Conservation (phyloP, 495 filamentous ascomycete species). For the Talaromyces trachyspermus region DNA sequence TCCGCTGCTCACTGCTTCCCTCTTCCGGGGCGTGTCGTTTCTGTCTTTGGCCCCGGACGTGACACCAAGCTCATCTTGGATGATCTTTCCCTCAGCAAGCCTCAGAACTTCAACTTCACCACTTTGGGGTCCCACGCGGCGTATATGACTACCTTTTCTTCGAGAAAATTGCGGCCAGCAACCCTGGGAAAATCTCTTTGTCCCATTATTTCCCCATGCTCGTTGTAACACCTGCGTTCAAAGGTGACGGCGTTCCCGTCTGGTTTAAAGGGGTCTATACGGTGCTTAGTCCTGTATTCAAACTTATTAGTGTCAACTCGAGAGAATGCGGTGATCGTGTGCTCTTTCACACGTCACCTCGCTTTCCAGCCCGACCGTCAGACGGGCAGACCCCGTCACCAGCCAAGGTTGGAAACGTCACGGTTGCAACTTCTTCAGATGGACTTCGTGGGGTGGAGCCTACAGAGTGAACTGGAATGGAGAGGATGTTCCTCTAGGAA, state of each 20-base stretch:
- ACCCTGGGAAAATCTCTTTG: conserved; percentile 10
- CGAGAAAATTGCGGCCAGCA: conserved; percentile 10
- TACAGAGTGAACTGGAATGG: conserved; percentile 32
- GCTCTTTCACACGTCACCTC: conserved; percentile 2
- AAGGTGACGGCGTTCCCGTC: not conserved
- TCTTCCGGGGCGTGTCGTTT: conserved; percentile 12
- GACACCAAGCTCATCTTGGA: conserved; percentile 6
- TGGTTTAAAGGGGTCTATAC: conserved; percentile 4
- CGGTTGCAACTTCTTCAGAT: conserved; percentile 13
- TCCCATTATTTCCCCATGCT: conserved; percentile 11
- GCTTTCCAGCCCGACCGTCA: not conserved
- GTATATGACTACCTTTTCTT: conserved; percentile 15
- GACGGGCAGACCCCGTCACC: conserved; percentile 1
- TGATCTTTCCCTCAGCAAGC: conserved; percentile 12
- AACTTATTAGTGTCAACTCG: not conserved
- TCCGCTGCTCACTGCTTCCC: conserved; percentile 15
- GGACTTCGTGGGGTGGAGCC: conserved; percentile 26
- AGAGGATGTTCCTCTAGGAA: conserved; percentile 15
- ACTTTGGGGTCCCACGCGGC: conserved; percentile 6
- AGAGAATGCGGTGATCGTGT: conserved; percentile 1
- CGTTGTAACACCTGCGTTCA: conserved; percentile 6
- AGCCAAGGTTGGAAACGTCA: conserved; percentile 5
- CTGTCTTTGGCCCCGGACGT: conserved; percentile 11
- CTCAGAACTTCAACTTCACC: conserved; percentile 6
- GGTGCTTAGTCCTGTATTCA: not conserved